Base-by-base conservation (phyloP, 352 stramenopile species). In the Phytophthora capsici region DNA sequence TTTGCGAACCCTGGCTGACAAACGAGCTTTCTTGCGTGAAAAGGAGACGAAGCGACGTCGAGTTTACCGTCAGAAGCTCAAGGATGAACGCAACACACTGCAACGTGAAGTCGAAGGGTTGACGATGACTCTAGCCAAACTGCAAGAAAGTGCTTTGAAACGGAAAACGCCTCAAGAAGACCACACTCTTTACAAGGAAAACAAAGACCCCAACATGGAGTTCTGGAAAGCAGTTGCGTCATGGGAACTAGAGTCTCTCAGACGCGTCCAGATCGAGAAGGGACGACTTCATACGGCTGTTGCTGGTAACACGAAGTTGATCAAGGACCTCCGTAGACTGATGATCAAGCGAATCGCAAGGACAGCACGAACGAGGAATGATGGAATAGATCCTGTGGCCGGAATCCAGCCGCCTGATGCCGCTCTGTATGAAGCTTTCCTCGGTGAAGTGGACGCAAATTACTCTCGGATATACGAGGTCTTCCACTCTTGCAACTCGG, bases 401-500 rank as follows among this genome's bases (percentile, higher is more conserved):
- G 13, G 19, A 14, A 25, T 45, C 6, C 4, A 37, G 17, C 43
- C 36, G 9, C 16, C 57, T 5, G 26, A 58, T 37, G 36, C 6
- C 3, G 38, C 19, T 6, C 1, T 61, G n/a, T 61, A 40, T 20
- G 22, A 46, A 1, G 40, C 38, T 17, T 60, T 36, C 6, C 12
- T 66, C 6, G 14, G 16, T 12, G 49, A 66, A 43, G 8, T 62
- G 30, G 32, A 68, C 7, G 32, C 13, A 1, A 56, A 69, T 12
- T 69, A 69, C 37, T 14, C 46, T 30, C 57, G 23, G 16, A 65
- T 66, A 8, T 51, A 68, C 7, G 38, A 63, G 2, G 52, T 61
- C 1, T 61, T 61, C 16, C 41, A 28, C 2, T 20, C 19, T 4
- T 54, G 43, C 23, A 22, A 38, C 12, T 34, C 58, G 17, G 22